phyloP scores from a whole-genome alignment of 805 yeast genomes.

The Wickerhamiella australiensis region DNA sequence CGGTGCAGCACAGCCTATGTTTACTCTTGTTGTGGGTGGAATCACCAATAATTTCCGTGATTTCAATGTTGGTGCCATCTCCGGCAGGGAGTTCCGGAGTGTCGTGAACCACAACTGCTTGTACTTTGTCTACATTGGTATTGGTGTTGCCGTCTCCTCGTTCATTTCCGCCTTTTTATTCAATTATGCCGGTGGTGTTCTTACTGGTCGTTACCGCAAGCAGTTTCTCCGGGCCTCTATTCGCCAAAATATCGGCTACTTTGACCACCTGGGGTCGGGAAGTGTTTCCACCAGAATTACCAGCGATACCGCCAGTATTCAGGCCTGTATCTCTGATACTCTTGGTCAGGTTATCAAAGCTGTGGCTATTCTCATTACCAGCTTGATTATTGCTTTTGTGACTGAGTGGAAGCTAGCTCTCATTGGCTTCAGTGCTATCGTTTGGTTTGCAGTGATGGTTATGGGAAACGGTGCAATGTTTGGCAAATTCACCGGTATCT shows the following conservation, averaged over 20 bases:
- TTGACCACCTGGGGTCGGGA: slow-evolving; percentile 31
- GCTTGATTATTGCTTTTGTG: slow-evolving; percentile 26
- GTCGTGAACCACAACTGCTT: slow-evolving; percentile 27
- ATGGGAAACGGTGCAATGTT: slow-evolving; percentile 22
- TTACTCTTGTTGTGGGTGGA: slow-evolving; percentile 29
- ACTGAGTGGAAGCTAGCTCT: slow-evolving; percentile 26
- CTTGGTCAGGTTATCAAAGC: slow-evolving; percentile 27
- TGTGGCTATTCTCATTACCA: slow-evolving; percentile 27
- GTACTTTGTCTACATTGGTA: slow-evolving; percentile 29
- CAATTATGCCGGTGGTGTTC: slow-evolving; percentile 30
- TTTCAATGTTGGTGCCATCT: slow-evolving; percentile 21
- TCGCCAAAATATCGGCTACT: slow-evolving; percentile 30
- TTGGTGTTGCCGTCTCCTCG: slow-evolving; percentile 24
- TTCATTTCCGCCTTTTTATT: slow-evolving; percentile 25
- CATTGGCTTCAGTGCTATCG: slow-evolving; percentile 25
- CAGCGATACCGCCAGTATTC: slow-evolving; percentile 28
- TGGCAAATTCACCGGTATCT: slow-evolving; percentile 12
- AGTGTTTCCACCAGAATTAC: slow-evolving; percentile 31
- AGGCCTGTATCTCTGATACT: slow-evolving; percentile 31
- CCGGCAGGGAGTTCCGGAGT: slow-evolving; percentile 25
- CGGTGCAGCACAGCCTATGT: slow-evolving; percentile 30
- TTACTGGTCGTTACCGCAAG: slow-evolving; percentile 29
- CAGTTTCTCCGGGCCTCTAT: slow-evolving; percentile 26
- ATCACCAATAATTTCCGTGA: slow-evolving; percentile 28
- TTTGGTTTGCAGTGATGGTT: slow-evolving; percentile 23